Base-by-base conservation (phyloP, 1,139 yeast species). In the Meyerozyma smithsonii region DNA sequence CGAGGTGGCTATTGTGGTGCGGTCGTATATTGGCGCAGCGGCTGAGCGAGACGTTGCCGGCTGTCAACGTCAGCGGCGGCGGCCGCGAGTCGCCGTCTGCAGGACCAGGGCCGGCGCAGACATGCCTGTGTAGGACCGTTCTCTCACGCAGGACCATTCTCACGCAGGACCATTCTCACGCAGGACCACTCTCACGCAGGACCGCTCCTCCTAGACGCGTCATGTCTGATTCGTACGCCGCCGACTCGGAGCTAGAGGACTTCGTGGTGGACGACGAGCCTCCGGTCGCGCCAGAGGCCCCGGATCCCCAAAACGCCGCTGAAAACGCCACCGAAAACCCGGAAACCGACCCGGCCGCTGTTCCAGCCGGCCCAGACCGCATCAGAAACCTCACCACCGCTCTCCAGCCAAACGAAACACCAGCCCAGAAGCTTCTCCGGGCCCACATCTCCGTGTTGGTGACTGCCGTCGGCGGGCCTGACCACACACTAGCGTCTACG, bases 381-480 rank as follows among this genome's bases (percentile, higher is more conserved):
- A 49, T 69, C n/a, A 49, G 55, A 34, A 46, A 49, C 24, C 49
- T 69, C 42, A 56, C 67, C 11, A 48, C 60, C 3, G 39, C 52
- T 1, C 49, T 65, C 28, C 61, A 57, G 39, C 69, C 72, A 8
- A 62, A 66, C 37, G 69, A 69, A 48, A 55, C 70, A 8, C 63
- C 51, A 36, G 57, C 74, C 2, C 72, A 66, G 38, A 73, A 72
- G 48, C 64, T 74, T 10, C 62, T 84, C 32, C 77, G 74, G 47
- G 84, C 88, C 0, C 87, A 82, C 55, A 79, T 86, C 28, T 70
- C 87, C 11, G 81, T 82, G 35, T 69, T 86, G 38, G 86, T 84
- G 4, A 75, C 92, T 2, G 92, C 96, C 0, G 65, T 88, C 2
- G 96, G 96, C 36, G 96, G 95, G 1, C 72, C 78, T 0, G 95